Percentiles rank a stretch among this genome's conserved stretches.
These are phyloP conservation scores for Mycogone perniciosa DNA, from an alignment of 2,329 filamentous ascomycete species.

Conservation along the genomic window DNA sequence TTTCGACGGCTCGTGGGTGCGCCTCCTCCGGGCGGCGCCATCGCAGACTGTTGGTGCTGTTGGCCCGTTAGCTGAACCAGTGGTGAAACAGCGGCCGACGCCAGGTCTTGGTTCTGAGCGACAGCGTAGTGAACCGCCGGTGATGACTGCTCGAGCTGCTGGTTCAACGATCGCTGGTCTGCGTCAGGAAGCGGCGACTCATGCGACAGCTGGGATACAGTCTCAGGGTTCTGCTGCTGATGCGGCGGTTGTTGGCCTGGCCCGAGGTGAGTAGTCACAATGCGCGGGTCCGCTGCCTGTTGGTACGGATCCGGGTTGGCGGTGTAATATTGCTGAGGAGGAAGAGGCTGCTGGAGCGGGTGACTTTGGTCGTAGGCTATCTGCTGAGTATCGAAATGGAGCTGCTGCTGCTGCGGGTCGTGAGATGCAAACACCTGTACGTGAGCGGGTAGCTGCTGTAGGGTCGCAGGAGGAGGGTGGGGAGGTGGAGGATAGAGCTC, in stretches of 20 bases:
- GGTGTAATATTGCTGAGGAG: constrained; percentile 18
- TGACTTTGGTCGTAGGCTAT: constrained; percentile 34
- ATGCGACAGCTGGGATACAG: constrained; percentile 56
- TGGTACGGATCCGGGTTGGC: constrained; percentile 23
- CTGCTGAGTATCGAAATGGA: constrained; percentile 26
- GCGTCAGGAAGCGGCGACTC: constrained; percentile 51
- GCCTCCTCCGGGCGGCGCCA: constrained; percentile 43
- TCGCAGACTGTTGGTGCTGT: constrained; percentile 20
- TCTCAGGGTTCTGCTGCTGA: constrained; percentile 47
- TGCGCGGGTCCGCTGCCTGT: constrained; percentile 30
- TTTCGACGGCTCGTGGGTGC: constrained; percentile 39
- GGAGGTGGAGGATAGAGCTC: constrained; percentile 33
- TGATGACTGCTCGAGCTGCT: constrained; percentile 39
- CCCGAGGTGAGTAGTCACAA: constrained; percentile 30
- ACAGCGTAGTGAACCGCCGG: constrained; percentile 35
- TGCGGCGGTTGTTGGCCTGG: constrained; percentile 22
- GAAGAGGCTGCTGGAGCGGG: constrained; percentile 17
- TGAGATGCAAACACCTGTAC: constrained; percentile 13
- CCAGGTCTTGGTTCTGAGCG: constrained; percentile 31
- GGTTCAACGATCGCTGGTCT: constrained; percentile 35
- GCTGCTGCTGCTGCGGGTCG: constrained; percentile 26
- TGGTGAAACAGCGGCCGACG: constrained; percentile 23
- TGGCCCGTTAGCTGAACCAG: constrained; percentile 26
- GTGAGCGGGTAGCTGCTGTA: constrained; percentile 15
- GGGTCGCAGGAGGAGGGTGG: constrained; percentile 20